These are phyloP conservation scores for Alternaria dauci DNA, from an alignment of 2,329 filamentous ascomycete genomes.

Conservation along the genomic window DNA sequence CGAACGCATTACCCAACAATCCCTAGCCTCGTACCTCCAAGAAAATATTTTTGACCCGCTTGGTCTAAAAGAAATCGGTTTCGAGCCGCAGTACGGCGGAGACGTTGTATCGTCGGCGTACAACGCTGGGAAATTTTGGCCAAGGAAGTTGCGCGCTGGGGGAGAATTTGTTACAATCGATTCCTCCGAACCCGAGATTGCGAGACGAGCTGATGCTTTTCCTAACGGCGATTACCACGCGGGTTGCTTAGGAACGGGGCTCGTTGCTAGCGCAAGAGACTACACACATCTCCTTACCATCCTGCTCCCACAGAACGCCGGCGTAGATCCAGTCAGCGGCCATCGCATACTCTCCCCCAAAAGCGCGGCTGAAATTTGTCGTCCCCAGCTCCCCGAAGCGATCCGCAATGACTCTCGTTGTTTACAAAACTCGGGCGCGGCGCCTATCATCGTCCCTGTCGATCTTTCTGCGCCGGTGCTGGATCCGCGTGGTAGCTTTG, in stretches of 20 bases:
- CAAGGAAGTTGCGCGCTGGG: conserved; percentile 37
- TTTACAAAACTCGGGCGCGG: conserved; percentile 21
- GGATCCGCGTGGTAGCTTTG: conserved; percentile 49
- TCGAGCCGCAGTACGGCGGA: conserved; percentile 27
- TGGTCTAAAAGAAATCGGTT: conserved; percentile 21
- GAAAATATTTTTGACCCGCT: conserved; percentile 32
- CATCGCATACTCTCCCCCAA: neutral
- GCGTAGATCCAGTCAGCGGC: neutral
- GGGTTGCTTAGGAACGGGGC: neutral
- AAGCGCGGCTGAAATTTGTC: neutral
- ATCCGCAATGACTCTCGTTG: conserved; percentile 16
- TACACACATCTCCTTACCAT: neutral
- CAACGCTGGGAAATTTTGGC: conserved; percentile 57
- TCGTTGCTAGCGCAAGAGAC: neutral
- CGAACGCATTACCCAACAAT: conserved; percentile 52
- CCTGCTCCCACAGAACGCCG: neutral
- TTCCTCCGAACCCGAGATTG: neutral
- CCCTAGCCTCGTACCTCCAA: conserved; percentile 41
- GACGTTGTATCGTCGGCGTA: conserved; percentile 51
- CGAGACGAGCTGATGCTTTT: neutral
- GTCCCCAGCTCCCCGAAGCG: neutral
- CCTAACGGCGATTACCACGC: neutral
- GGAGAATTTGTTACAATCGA: neutral
- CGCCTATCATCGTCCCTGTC: conserved; percentile 41
- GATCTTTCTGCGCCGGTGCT: conserved; percentile 59